Percentiles rank a stretch among this genome's conserved stretches.
Evolutionary conservation across 1,284 basidiomycete genomes (phyloP).

Genomic region (Ceratobasidium sp.): DNA sequence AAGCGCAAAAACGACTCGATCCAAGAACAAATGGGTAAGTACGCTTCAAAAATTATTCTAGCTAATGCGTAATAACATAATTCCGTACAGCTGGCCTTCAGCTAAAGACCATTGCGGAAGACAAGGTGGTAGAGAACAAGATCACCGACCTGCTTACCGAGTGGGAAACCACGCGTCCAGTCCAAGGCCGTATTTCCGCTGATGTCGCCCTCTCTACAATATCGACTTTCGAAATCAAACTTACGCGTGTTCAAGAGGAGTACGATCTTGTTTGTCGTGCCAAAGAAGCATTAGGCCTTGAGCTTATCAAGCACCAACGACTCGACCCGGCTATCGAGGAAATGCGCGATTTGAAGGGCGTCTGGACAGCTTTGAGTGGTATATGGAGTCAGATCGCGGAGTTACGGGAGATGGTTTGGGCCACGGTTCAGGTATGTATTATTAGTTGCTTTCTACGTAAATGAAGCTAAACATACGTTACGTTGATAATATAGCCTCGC

Average conservation of each 20-base stretch:
- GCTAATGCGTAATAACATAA: constrained; percentile 13
- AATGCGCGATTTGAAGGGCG: constrained; percentile 93
- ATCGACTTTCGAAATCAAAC: constrained; percentile 90
- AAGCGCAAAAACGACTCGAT: constrained; percentile 98
- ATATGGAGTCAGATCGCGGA: constrained; percentile 96
- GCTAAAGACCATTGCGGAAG: constrained; percentile 98
- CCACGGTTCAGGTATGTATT: constrained; percentile 69
- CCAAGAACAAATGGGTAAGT: constrained; percentile 91
- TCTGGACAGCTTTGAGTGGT: constrained; percentile 98
- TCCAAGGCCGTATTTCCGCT: constrained; percentile 94
- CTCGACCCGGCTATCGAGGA: constrained; percentile 96
- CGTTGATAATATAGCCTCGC: constrained; percentile 69
- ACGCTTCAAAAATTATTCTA: background rate
- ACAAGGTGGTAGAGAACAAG: constrained; percentile 96
- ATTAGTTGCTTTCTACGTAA: background rate
- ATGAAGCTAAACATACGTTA: background rate
- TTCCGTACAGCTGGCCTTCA: constrained; percentile 83
- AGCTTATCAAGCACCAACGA: constrained; percentile 88
- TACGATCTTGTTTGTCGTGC: constrained; percentile 94
- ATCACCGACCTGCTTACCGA: constrained; percentile 89
- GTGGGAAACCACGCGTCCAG: constrained; percentile 96
- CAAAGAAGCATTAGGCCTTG: constrained; percentile 96
- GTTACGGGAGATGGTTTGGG: constrained; percentile 89
- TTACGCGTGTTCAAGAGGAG: constrained; percentile 90
- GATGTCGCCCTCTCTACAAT: constrained; percentile 96